Conservation (phyloP, 2,329 filamentous ascomycete genomes). For the Cladosporium velox region DNA sequence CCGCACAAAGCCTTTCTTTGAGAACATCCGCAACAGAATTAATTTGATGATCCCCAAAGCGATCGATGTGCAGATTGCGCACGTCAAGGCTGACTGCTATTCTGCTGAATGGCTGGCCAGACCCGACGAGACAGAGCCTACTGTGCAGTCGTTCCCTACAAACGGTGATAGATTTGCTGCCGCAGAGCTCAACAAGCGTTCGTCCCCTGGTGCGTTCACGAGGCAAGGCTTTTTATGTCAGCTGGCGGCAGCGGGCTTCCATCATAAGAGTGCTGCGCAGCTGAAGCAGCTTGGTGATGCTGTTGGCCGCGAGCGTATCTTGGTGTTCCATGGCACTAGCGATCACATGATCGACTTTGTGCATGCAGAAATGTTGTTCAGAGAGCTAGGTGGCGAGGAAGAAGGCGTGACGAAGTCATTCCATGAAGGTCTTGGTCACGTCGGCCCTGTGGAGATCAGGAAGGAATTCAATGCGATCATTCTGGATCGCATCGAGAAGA, state of each 20-base stretch:
- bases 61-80: constrained; percentile 65
- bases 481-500: constrained; percentile 58
- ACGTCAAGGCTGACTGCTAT: constrained; percentile 69
- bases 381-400: constrained; percentile 62
- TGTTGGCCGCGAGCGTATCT: constrained; percentile 72
- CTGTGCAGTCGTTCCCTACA: constrained; percentile 60
- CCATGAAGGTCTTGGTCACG: constrained; percentile 74
- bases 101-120: constrained; percentile 61
- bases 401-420: constrained; percentile 58
- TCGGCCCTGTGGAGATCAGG: constrained; percentile 69
- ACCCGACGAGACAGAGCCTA: constrained; percentile 57
- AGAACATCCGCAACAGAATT: constrained; percentile 63
- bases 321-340: constrained; percentile 72
- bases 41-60: constrained; percentile 68
- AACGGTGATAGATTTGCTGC: constrained; percentile 84
- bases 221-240: constrained; percentile 72
- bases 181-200: constrained; percentile 72
- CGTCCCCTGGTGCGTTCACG: constrained; percentile 62
- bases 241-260: constrained; percentile 75
- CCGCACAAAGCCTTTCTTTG: constrained; percentile 54
- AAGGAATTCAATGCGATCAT: constrained; percentile 68
- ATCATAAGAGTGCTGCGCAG: constrained; percentile 71
- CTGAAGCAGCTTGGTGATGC: constrained; percentile 65
- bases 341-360: constrained; percentile 77
- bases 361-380: constrained; percentile 69